These are phyloP conservation scores for Amphibolis antarctica DNA, from an alignment of 106 monocot genomes.

Conservation along the genomic window DNA sequence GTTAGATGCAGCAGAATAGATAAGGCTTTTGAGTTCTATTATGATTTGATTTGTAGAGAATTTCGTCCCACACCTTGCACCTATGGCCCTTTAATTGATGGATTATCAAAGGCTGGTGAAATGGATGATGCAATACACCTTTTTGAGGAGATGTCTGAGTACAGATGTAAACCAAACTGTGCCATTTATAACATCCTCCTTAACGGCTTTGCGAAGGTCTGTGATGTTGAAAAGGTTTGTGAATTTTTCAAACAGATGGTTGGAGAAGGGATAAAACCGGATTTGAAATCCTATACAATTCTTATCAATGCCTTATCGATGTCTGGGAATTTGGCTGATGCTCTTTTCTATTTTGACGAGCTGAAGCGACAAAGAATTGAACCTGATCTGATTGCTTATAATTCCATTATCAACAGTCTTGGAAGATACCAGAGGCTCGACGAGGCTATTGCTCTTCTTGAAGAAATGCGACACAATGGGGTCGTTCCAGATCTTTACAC, in stretches of 20 bases:
- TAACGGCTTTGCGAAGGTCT: constrained; percentile 63
- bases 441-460: constrained; percentile 50
- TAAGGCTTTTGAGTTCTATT: constrained; percentile 73
- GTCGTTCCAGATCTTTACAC: constrained; percentile 79
- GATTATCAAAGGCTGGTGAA: constrained; percentile 53
- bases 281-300: constrained; percentile 78
- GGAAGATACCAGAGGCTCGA: constrained; percentile 48
- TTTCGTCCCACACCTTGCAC: constrained; percentile 73
- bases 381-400: constrained; percentile 80
- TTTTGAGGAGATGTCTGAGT: constrained; percentile 69
- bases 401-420: constrained; percentile 67
- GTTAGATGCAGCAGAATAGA: constrained; percentile 44
- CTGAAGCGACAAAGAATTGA: constrained; percentile 34
- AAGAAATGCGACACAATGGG: constrained; percentile 72
- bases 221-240: constrained; percentile 41
- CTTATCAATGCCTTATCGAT: constrained; percentile 46
- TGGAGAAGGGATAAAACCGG: constrained; percentile 55
- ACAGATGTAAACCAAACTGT: constrained; percentile 69
- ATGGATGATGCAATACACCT: constrained; percentile 46
- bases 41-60: constrained; percentile 62
- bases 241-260: constrained; percentile 57
- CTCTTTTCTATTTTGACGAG: constrained; percentile 57
- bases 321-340: constrained; percentile 37
- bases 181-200: constrained; percentile 90
- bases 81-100: constrained; percentile 86